Evolutionary conservation across 768 basidiomycete species (phyloP).

Genomic region (Mycena leptocephala): DNA sequence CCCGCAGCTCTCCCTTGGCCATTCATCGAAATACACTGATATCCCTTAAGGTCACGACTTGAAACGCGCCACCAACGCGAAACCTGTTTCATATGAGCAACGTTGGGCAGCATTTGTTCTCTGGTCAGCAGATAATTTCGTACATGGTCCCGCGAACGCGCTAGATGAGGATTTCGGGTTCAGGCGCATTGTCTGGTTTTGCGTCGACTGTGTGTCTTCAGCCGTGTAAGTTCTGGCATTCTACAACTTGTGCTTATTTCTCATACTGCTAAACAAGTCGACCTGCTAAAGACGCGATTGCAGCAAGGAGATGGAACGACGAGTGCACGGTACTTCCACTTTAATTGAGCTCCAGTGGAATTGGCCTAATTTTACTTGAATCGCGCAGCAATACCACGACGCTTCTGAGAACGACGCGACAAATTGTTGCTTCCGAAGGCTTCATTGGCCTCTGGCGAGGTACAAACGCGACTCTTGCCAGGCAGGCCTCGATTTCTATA

Average conservation of each 20-base stretch:
- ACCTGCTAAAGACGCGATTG: constrained; percentile 92
- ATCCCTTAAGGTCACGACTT: background rate
- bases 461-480: constrained; percentile 83
- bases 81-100: constrained; percentile 65
- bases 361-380: background rate
- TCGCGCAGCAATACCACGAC: constrained; percentile 52
- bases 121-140: constrained; percentile 59
- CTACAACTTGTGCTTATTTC: background rate
- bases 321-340: constrained; percentile 51
- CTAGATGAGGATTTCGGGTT: constrained; percentile 5
- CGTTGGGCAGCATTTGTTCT: constrained; percentile 78
- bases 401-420: constrained; percentile 67
- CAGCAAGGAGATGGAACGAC: constrained; percentile 81
- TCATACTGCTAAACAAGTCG: constrained; percentile 66
- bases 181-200: constrained; percentile 87
- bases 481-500: constrained; percentile 59
- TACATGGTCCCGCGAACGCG: background rate
- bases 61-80: background rate
- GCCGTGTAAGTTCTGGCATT: constrained; percentile 64
- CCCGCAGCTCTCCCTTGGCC: background rate
- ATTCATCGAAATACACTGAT: background rate
- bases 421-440: constrained; percentile 78
- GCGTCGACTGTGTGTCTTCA: constrained; percentile 83
- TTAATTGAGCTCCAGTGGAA: background rate
- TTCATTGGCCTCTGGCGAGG: constrained; percentile 89